Base-by-base conservation (phyloP, 83 land plant genomes). In the Larix sibirica region DNA sequence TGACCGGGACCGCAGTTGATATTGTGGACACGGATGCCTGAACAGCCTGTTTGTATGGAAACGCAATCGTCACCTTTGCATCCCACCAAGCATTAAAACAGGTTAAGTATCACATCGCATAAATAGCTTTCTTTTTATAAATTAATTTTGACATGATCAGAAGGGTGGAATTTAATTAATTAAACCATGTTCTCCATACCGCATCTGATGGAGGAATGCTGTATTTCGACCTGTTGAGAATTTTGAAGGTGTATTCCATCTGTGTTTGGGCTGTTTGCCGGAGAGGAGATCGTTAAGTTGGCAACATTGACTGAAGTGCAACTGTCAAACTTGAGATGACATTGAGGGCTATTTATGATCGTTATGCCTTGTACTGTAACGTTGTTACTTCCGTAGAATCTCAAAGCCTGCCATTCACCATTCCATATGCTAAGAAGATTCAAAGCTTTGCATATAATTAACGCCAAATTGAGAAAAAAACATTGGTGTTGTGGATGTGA, bases 201-300 rank as follows among this genome's bases (percentile, higher is more conserved):
- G 78, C 90, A 89, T 78, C 83, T 81, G 50, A 95, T 79, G 74
- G 75, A 70, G 17, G 84, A 85, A 86, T 82, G 80, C 42, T 87
- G 89, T 58, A 96, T 89, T 59, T 62, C 82, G 21, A 91, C 94
- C 61, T 89, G 84, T 23, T 81, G 85, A 65, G 99, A 93, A 84
- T 95, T 92, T 77, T 90, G 93, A 26, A 96, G 88, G 77, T 93
- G 93, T 14, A 96, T 95, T 56, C 99, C 99, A 54, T 95, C 96
- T 4, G 99, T 95, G 84, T 95, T 96, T 64, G 92, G 95, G 84
- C 98, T 96, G 60, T 89, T 83, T 13, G 90, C 92, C 0, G 99
- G 98, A 10, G 99, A 91, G 2, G 87, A 81, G 79, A 97, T 77
- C 36, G 81, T 87, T 21, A 97, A 77, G 76, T 88, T 82, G 74